These are phyloP conservation scores for Nannochloropsis gaditana DNA, from an alignment of 108 stramenopile genomes.

Conservation along the genomic window DNA sequence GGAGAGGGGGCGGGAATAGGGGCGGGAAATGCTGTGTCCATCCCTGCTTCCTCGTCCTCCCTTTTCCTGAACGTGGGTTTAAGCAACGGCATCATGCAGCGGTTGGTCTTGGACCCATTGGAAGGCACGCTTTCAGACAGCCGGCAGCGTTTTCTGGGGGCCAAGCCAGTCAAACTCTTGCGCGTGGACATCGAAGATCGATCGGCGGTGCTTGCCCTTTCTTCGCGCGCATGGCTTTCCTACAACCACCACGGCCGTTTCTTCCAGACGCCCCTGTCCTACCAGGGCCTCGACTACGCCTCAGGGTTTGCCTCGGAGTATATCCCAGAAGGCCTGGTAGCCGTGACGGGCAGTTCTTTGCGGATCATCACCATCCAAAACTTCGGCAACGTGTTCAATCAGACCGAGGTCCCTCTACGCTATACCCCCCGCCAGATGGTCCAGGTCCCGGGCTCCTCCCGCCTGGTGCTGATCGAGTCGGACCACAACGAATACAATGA, in stretches of 20 bases:
- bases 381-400: slow-evolving; percentile 77
- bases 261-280: slow-evolving; percentile 76
- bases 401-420: slow-evolving; percentile 65
- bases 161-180: slow-evolving; percentile 76
- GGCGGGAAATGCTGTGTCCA: background rate
- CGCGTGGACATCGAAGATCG: slow-evolving; percentile 66
- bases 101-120: slow-evolving; percentile 71
- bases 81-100: slow-evolving; percentile 77
- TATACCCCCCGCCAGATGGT: slow-evolving; percentile 90
- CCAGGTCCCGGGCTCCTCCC: slow-evolving; percentile 60
- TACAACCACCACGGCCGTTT: slow-evolving; percentile 56
- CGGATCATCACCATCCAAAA: slow-evolving; percentile 80
- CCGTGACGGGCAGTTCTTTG: slow-evolving; percentile 78
- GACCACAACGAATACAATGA: slow-evolving; percentile 83
- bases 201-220: slow-evolving; percentile 71
- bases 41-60: background rate
- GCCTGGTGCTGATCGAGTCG: slow-evolving; percentile 84
- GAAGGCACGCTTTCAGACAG: slow-evolving; percentile 79
- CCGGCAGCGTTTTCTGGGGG: slow-evolving; percentile 86
- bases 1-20: slow-evolving; percentile 50
- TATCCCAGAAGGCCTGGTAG: slow-evolving; percentile 82
- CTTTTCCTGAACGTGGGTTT: slow-evolving; percentile 75
- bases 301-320: slow-evolving; percentile 76
- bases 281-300: slow-evolving; percentile 80
- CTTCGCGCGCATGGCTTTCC: slow-evolving; percentile 86